Conservation (phyloP, 192 early-diverging fungal species). For the Coemansia sp. region DNA sequence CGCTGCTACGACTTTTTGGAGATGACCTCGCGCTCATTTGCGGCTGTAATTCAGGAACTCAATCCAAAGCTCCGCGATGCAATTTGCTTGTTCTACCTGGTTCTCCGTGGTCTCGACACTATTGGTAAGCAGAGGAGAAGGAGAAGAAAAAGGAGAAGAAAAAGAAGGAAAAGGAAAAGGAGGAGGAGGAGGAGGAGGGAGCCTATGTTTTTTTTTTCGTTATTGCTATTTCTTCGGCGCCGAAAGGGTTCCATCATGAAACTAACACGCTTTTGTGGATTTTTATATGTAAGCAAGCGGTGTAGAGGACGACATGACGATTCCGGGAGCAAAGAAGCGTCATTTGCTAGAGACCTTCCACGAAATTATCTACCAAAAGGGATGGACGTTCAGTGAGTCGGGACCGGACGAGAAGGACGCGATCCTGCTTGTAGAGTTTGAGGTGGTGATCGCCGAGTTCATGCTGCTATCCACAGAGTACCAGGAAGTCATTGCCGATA, state of each 20-base stretch:
- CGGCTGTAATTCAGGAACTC: constrained; percentile 89
- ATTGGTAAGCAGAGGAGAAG: constrained; percentile 63
- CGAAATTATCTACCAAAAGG: constrained; percentile 71
- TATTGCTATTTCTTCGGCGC: no score
- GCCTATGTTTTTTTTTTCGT: no score
- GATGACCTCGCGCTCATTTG: constrained; percentile 94
- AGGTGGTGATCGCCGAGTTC: constrained; percentile 89
- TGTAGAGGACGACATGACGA: constrained; percentile 93
- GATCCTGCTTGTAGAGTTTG: constrained; percentile 83
- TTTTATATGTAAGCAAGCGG: not conserved
- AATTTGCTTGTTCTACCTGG: constrained; percentile 95
- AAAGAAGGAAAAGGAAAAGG: no score
- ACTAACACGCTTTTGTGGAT: not conserved
- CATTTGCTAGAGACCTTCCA: constrained; percentile 80
- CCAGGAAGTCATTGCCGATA: constrained; percentile 87
- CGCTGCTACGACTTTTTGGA: constrained; percentile 90
- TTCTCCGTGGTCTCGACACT: constrained; percentile 95
- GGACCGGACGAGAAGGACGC: constrained; percentile 95
- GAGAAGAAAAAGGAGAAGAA: no score
- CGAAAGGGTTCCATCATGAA: not conserved
- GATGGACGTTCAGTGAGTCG: constrained; percentile 80
- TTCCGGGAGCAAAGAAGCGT: constrained; percentile 74
- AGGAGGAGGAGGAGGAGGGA: no score
- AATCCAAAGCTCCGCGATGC: constrained; percentile 75
- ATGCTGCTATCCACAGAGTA: constrained; percentile 68